phyloP scores from a whole-genome alignment of 2,329 filamentous ascomycete species.

The Pestalotiopsis sp. region DNA sequence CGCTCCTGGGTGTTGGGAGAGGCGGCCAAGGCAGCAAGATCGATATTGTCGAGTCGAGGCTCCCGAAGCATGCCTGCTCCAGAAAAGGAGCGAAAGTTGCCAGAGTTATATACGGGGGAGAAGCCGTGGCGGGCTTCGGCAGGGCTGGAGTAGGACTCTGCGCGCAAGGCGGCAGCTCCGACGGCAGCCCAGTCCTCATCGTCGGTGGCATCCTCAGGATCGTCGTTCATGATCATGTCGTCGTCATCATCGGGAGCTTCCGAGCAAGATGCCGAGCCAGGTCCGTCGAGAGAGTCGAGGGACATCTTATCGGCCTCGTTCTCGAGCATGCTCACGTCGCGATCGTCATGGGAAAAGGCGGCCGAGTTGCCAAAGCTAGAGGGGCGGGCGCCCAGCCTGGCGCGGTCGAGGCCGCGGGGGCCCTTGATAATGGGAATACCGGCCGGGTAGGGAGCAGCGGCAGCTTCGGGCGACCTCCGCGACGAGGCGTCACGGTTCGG shows the following conservation, averaged over 20 bases:
- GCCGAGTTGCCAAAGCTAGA: slow-evolving; percentile 71
- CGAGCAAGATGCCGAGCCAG: slow-evolving; percentile 73
- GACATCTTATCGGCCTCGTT: slow-evolving; percentile 97
- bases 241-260: slow-evolving; percentile 69
- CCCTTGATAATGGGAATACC: slow-evolving; percentile 61
- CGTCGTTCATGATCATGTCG: slow-evolving; percentile 67
- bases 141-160: slow-evolving; percentile 62
- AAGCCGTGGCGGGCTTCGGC: slow-evolving; percentile 57
- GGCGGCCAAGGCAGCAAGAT: slow-evolving; percentile 52
- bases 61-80: slow-evolving; percentile 56
- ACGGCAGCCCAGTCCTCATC: slow-evolving; percentile 95
- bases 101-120: slow-evolving; percentile 51
- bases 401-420: slow-evolving; percentile 46
- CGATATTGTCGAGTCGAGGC: slow-evolving; percentile 53
- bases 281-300: slow-evolving; percentile 68
- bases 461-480: slow-evolving; percentile 42
- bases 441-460: slow-evolving; percentile 42
- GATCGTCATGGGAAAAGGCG: slow-evolving; percentile 75
- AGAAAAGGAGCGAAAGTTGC: slow-evolving; percentile 50
- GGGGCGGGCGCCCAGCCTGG: slow-evolving; percentile 51
- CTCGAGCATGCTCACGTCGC: slow-evolving; percentile 71
- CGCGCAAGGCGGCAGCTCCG: slow-evolving; percentile 81
- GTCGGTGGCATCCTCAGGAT: slow-evolving; percentile 86
- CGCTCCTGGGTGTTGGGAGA: slow-evolving; percentile 73
- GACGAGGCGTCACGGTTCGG: slow-evolving; percentile 46